A percentile compares a stretch with the other conserved stretches of the same genome.
phyloP scores from a whole-genome alignment of 139 green algal species.

The Haematococcus sp. region DNA sequence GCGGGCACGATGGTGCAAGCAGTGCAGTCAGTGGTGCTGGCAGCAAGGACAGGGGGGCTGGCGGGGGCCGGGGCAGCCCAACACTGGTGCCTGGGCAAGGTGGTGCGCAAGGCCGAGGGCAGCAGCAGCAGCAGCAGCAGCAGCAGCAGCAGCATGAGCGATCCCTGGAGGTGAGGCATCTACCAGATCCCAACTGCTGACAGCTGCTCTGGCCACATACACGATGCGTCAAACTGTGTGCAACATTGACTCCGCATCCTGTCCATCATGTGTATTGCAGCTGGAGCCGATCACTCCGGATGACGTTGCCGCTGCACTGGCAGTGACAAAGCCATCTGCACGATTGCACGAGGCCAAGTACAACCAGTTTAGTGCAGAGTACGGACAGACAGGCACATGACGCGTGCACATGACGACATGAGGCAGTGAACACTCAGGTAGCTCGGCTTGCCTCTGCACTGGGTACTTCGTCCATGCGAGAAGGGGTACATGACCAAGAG shows the following conservation, averaged over 20 bases:
- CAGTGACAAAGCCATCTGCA: slow-evolving; percentile 49
- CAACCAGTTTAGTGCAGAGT: slow-evolving; percentile 39
- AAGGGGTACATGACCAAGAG: no score
- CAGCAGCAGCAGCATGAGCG: background rate
- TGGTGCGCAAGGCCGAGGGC: background rate
- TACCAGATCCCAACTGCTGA: background rate
- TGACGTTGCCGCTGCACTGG: slow-evolving; percentile 53
- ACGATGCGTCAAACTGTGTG: background rate
- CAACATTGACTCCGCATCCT: background rate
- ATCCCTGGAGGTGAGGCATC: background rate
- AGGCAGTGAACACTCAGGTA: no score
- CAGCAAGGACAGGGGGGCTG: background rate
- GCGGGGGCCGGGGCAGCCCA: no score
- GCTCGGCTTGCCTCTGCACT: no score
- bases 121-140: background rate
- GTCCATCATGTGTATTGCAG: slow-evolving; percentile 5
- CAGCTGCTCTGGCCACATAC: background rate
- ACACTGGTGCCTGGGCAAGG: background rate
- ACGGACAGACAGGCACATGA: slow-evolving; percentile 32
- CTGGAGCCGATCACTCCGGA: slow-evolving; percentile 42
- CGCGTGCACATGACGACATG: no score
- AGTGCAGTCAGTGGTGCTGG: background rate
- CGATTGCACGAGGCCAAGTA: slow-evolving; percentile 41
- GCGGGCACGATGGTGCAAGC: background rate
- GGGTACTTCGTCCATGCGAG: no score